Percentiles rank a stretch among this genome's conserved stretches.
Evolutionary conservation across 1,284 basidiomycete species (phyloP).

Genomic region (Anthracocystis setariae): DNA sequence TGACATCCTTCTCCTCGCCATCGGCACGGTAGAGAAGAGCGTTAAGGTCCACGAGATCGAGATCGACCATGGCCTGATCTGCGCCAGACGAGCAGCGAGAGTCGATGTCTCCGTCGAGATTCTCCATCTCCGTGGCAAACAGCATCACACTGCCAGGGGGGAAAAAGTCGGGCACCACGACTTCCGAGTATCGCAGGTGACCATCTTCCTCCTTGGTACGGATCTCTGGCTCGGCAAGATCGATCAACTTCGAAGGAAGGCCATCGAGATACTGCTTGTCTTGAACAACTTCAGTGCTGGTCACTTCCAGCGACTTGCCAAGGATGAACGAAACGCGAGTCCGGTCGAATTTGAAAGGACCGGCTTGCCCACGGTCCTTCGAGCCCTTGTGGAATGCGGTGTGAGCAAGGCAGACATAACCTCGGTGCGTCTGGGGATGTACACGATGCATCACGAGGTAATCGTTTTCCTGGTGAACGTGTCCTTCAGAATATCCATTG

Average conservation of each 20-base stretch:
- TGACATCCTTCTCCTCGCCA: constrained; percentile 62
- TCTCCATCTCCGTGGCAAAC: constrained; percentile 57
- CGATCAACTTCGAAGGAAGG: constrained; percentile 52
- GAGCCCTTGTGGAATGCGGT: constrained; percentile 57
- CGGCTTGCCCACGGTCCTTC: constrained; percentile 51
- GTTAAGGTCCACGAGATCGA: constrained; percentile 60
- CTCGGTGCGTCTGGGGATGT: constrained; percentile 61
- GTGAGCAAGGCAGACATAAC: constrained; percentile 58
- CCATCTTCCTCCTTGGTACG: constrained; percentile 33
- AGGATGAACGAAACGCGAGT: constrained; percentile 55
- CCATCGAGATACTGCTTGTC: constrained; percentile 51
- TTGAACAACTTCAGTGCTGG: constrained; percentile 15
- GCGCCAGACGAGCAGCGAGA: constrained; percentile 50
- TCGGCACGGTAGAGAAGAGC: constrained; percentile 61
- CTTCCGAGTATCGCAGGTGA: constrained; percentile 47
- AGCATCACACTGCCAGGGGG: constrained; percentile 63
- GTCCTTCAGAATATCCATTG: constrained; percentile 57
- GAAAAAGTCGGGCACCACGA: constrained; percentile 59
- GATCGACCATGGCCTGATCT: constrained; percentile 50
- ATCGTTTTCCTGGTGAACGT: constrained; percentile 61
- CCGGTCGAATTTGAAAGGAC: constrained; percentile 55
- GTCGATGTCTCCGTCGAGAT: constrained; percentile 52
- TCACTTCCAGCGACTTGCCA: constrained; percentile 57
- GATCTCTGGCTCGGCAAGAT: constrained; percentile 50
- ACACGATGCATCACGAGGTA: constrained; percentile 62